These are phyloP conservation scores for Penicillium crustosum DNA, from an alignment of 2,329 filamentous ascomycete species.

Conservation along the genomic window DNA sequence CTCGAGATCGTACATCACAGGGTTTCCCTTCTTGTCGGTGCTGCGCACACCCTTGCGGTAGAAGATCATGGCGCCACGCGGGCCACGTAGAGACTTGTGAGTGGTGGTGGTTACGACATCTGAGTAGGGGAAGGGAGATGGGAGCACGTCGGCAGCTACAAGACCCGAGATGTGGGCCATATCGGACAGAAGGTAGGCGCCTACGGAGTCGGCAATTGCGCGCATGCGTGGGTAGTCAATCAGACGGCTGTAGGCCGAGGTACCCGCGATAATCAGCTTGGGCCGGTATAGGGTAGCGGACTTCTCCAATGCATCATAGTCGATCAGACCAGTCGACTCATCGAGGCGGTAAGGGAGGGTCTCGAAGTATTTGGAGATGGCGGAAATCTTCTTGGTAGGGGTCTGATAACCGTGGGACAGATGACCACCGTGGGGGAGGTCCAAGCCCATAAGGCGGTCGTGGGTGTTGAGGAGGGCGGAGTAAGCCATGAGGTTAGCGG, in stretches of 20 bases:
- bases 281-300: slow-evolving; percentile 89
- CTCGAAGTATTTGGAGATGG: slow-evolving; percentile 98
- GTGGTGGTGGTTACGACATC: slow-evolving; percentile 98
- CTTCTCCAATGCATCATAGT: slow-evolving; percentile 91
- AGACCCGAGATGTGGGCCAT: slow-evolving; percentile 99
- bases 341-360: slow-evolving; percentile 91
- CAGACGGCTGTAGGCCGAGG: slow-evolving; percentile 95
- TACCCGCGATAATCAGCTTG: slow-evolving; percentile 94
- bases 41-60: slow-evolving; percentile 95
- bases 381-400: slow-evolving; percentile 92
- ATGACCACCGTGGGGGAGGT: slow-evolving; percentile 91
- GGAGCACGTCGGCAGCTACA: slow-evolving; percentile 88
- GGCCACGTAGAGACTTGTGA: slow-evolving; percentile 97
- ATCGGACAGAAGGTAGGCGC: slow-evolving; percentile 92
- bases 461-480: slow-evolving; percentile 94
- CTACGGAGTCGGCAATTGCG: slow-evolving; percentile 88
- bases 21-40: slow-evolving; percentile 87
- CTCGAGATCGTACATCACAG: slow-evolving; percentile 90
- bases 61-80: slow-evolving; percentile 99
- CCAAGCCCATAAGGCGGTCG: slow-evolving; percentile 94
- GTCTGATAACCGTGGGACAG: slow-evolving; percentile 98
- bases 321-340: slow-evolving; percentile 81
- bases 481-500: slow-evolving; percentile 79
- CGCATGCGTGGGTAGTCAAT: slow-evolving; percentile 98
- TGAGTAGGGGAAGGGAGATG: slow-evolving; percentile 86